These are phyloP conservation scores for Serpula lacrymans DNA, from an alignment of 768 basidiomycete species.

Conservation along the genomic window DNA sequence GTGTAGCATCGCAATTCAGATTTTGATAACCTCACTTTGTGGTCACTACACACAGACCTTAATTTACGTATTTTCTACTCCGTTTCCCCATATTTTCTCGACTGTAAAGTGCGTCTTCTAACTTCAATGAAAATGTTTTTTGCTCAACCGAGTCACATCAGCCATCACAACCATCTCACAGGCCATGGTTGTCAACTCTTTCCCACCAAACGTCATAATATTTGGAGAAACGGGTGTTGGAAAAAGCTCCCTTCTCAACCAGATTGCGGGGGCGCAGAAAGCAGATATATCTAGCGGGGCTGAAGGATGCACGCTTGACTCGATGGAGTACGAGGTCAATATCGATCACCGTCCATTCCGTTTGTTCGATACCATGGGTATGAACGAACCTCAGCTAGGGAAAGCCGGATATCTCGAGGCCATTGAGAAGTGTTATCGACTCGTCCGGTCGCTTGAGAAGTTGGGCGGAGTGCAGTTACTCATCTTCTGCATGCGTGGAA, in stretches of 20 bases:
- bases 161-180: no score
- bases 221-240: conserved; percentile 30
- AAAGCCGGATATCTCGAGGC: conserved; percentile 17
- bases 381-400: conserved; percentile 24
- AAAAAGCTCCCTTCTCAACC: conserved; percentile 43
- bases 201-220: conserved; percentile 25
- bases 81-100: no score
- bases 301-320: conserved; percentile 31
- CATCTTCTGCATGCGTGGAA: conserved; percentile 32
- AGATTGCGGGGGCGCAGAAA: conserved; percentile 25
- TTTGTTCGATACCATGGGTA: conserved; percentile 31
- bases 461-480: conserved; percentile 37
- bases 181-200: no score
- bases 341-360: conserved; percentile 12
- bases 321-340: conserved; percentile 20
- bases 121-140: no score
- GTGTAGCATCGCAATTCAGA: no score
- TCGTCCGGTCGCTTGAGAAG: conserved; percentile 30
- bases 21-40: no score
- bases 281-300: conserved; percentile 29
- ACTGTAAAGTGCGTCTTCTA: no score
- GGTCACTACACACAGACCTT: no score
- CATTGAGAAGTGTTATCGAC: conserved; percentile 24
- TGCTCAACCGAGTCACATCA: no score
- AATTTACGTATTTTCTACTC: no score